Evolutionary conservation across 2,329 filamentous ascomycete genomes (phyloP).

Genomic region (Aspergillus ochraceus): DNA sequence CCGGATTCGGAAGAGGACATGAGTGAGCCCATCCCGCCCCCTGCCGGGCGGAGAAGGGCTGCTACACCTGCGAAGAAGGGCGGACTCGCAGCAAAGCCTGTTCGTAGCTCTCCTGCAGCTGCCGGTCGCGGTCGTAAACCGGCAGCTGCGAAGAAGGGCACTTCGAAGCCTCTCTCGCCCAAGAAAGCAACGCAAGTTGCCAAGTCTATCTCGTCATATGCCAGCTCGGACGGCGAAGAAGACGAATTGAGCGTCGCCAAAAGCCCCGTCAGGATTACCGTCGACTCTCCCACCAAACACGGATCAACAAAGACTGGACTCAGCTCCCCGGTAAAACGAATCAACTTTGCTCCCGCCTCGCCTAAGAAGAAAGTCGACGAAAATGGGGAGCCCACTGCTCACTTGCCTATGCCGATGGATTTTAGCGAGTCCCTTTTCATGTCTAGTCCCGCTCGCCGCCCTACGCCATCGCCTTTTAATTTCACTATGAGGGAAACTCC

Average conservation of each 20-base stretch:
- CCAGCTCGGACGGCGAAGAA: conserved; percentile 42
- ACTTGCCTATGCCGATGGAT: conserved; percentile 28
- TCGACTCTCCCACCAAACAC: conserved; percentile 37
- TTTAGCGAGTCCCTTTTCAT: conserved; percentile 37
- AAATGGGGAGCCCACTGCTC: conserved; percentile 32
- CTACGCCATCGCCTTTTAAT: conserved; percentile 46
- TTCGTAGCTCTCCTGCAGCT: conserved; percentile 41
- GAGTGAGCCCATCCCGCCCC: conserved; percentile 23
- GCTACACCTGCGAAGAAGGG: conserved; percentile 27
- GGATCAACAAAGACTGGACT: conserved; percentile 28
- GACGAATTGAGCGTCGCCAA: conserved; percentile 44
- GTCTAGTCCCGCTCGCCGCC: conserved; percentile 46
- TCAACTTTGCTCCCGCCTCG: conserved; percentile 32
- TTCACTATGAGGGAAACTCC: conserved; percentile 44
- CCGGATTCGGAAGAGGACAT: conserved; percentile 44
- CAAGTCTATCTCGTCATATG: conserved; percentile 38
- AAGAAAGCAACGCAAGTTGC: conserved; percentile 51
- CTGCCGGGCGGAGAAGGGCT: conserved; percentile 25
- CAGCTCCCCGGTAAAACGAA: conserved; percentile 35
- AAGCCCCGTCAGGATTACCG: conserved; percentile 31
- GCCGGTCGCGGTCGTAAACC: conserved; percentile 32
- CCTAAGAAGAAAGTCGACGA: conserved; percentile 30
- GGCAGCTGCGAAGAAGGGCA: conserved; percentile 31
- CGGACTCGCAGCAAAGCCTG: conserved; percentile 47
- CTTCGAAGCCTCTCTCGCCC: conserved; percentile 44